phyloP scores from a whole-genome alignment of 2,329 filamentous ascomycete species.

The Shiraia bambusicola region DNA sequence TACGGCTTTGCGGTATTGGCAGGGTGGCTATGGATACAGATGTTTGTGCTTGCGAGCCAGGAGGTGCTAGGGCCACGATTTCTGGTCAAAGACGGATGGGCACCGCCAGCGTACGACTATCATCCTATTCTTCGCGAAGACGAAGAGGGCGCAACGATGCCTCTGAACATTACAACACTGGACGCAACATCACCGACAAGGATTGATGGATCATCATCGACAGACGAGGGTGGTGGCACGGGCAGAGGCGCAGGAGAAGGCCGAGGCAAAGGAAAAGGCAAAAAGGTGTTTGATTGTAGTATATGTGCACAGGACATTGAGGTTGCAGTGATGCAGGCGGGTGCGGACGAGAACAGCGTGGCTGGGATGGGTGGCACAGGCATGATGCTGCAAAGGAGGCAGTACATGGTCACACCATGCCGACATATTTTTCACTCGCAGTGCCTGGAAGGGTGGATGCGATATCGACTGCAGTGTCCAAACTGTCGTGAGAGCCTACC shows the following conservation, averaged over 20 bases:
- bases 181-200: constrained; percentile 9
- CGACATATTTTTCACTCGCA: constrained; percentile 91
- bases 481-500: constrained; percentile 91
- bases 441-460: constrained; percentile 96
- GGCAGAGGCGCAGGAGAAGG: constrained; percentile 43
- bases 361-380: constrained; percentile 47
- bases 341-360: constrained; percentile 31
- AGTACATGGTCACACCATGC: constrained; percentile 97
- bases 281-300: constrained; percentile 78
- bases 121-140: constrained; percentile 86
- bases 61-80: constrained; percentile 86
- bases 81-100: constrained; percentile 70
- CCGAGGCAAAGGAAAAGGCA: constrained; percentile 53
- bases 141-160: constrained; percentile 72
- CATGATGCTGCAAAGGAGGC: constrained; percentile 73
- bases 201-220: constrained; percentile 12
- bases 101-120: constrained; percentile 82
- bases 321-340: constrained; percentile 72
- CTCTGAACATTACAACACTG: constrained; percentile 63
- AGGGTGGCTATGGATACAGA: constrained; percentile 85
- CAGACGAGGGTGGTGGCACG: constrained; percentile 7
- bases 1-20: constrained; percentile 64
- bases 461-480: constrained; percentile 87
- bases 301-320: constrained; percentile 93
- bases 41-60: constrained; percentile 76